phyloP scores from a whole-genome alignment of 2,329 filamentous ascomycete species.

The Xylaria sp. region DNA sequence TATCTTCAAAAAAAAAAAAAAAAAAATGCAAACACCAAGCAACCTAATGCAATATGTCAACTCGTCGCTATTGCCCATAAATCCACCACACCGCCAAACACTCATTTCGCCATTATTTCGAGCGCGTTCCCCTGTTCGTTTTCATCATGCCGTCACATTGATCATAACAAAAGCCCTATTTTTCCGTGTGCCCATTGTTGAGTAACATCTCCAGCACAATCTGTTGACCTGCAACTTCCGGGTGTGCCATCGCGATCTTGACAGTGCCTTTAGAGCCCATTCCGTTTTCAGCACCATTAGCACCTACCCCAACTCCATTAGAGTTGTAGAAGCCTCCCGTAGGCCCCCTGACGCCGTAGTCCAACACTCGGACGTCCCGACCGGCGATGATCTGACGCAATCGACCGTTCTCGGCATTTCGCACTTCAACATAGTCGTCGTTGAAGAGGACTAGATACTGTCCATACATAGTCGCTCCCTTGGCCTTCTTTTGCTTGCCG shows the following conservation, averaged over 20 bases:
- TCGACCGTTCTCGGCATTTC: constrained; percentile 94
- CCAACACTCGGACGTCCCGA: constrained; percentile 85
- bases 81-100: not conserved
- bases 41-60: not conserved
- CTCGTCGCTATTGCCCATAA: constrained; percentile 4
- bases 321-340: constrained; percentile 53
- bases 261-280: constrained; percentile 72
- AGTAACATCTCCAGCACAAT: constrained; percentile 90
- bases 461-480: constrained; percentile 85
- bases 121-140: no score
- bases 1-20: constrained; percentile 24
- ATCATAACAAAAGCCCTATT: constrained; percentile 38
- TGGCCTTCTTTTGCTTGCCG: constrained; percentile 80
- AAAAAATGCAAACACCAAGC: constrained; percentile 9
- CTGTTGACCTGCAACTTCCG: constrained; percentile 81
- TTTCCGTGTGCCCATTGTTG: constrained; percentile 78
- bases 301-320: constrained; percentile 40
- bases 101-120: not conserved
- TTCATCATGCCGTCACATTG: constrained; percentile 4
- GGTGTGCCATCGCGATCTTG: constrained; percentile 95
- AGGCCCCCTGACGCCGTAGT: constrained; percentile 76
- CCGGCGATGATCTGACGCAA: constrained; percentile 94
- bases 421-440: constrained; percentile 93
- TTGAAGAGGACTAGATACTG: constrained; percentile 94
- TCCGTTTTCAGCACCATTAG: constrained; percentile 44